A percentile compares a stretch with the other conserved stretches of the same genome.
Evolutionary conservation across 2,329 filamentous ascomycete genomes (phyloP).

Genomic region (Achaetomium macrosporum): DNA sequence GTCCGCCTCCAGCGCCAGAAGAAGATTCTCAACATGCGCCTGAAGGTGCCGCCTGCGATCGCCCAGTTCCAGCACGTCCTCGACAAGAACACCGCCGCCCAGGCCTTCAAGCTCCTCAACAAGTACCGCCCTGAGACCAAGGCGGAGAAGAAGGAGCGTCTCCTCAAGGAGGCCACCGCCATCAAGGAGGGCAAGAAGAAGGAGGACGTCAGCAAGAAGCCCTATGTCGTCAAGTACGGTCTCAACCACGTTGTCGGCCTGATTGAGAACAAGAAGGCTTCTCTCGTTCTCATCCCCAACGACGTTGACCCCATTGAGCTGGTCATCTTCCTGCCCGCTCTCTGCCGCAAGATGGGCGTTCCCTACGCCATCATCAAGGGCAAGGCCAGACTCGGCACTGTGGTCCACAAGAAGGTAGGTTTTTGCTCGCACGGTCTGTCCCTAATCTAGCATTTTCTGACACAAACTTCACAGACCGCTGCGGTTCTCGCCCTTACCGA

Average conservation of each 20-base stretch:
- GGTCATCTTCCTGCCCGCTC: conserved; percentile 96
- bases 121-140: conserved; percentile 99
- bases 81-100: conserved; percentile 92
- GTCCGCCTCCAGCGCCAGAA: conserved; percentile 91
- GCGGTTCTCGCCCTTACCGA: conserved; percentile 94
- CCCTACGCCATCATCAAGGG: conserved; percentile 99
- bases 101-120: conserved; percentile 98
- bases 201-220: conserved; percentile 99
- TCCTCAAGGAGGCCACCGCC: conserved; percentile 95
- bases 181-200: conserved; percentile 99
- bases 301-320: conserved; percentile 99
- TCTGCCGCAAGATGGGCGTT: conserved; percentile 99
- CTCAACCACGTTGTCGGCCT: conserved; percentile 98
- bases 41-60: conserved; percentile 97
- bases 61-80: conserved; percentile 97
- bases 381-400: conserved; percentile 97
- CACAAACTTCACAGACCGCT: conserved; percentile 62
- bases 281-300: conserved; percentile 96
- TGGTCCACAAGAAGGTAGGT: conserved; percentile 95
- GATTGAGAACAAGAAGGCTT: conserved; percentile 99
- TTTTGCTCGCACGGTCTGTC: background rate
- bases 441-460: background rate
- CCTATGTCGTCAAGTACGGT: conserved; percentile 98
- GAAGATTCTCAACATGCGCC: conserved; percentile 95
- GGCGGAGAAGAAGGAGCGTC: conserved; percentile 99